Evolutionary conservation across 768 basidiomycete species (phyloP).

Genomic region (Russula abietina): DNA sequence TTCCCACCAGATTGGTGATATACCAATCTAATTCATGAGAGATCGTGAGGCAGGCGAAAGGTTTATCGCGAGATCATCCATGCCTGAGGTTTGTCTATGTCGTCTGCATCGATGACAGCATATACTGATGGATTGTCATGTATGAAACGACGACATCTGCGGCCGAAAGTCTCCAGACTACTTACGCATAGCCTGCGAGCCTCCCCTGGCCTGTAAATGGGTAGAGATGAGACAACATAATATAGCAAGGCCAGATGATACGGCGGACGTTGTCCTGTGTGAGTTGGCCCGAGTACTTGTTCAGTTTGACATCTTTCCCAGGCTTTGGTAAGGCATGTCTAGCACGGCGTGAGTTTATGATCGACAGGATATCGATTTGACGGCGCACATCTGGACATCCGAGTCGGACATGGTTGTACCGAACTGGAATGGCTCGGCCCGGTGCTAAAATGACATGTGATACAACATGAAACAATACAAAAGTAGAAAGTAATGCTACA

Average conservation of each 20-base stretch:
- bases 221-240: neutral
- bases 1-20: conserved; percentile 91
- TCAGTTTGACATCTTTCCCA: conserved; percentile 44
- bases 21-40: conserved; percentile 57
- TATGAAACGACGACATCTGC: neutral
- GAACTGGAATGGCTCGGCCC: too few relatives aligned
- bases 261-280: conserved; percentile 67
- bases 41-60: neutral
- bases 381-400: conserved; percentile 22
- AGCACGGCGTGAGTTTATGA: neutral
- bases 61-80: conserved; percentile 1
- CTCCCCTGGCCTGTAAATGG: conserved; percentile 48
- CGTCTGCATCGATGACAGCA: conserved; percentile 66
- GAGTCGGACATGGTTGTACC: conserved; percentile 17
- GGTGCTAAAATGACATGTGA: neutral
- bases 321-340: conserved; percentile 42
- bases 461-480: neutral
- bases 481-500: neutral
- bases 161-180: conserved; percentile 11
- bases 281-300: conserved; percentile 66
- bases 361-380: neutral
- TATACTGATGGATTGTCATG: conserved; percentile 47
- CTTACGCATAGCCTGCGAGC: conserved; percentile 84
- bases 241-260: neutral
- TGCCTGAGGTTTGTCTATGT: conserved; percentile 83